Percentiles rank a stretch among this genome's conserved stretches.
Evolutionary conservation across 768 basidiomycete genomes (phyloP).

Genomic region (Trametes cubensis): DNA sequence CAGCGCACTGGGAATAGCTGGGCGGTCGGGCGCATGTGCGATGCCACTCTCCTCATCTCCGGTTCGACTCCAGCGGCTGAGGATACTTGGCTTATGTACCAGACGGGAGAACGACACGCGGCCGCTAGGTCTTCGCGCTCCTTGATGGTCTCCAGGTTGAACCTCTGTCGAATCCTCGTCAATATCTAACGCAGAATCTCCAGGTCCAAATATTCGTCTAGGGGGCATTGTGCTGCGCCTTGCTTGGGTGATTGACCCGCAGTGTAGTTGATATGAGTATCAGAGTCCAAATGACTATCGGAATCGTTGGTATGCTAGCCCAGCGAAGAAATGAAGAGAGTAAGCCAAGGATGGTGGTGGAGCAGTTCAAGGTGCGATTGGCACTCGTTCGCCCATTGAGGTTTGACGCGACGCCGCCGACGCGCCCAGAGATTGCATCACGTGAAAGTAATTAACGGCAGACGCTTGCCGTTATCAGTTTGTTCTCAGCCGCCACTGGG

Average conservation of each 20-base stretch:
- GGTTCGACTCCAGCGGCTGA: conserved; percentile 27
- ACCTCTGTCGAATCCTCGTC: conserved; percentile 2
- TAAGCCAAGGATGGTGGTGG: neutral
- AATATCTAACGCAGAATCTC: conserved; percentile 19
- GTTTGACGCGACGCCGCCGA: neutral
- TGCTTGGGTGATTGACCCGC: neutral
- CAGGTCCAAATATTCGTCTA: conserved; percentile 23
- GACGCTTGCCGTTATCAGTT: no score
- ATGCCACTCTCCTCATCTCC: conserved; percentile 30
- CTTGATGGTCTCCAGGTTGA: neutral
- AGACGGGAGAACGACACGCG: conserved; percentile 32
- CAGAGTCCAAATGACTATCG: no score
- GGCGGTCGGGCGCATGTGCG: conserved; percentile 43
- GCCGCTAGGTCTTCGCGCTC: conserved; percentile 17
- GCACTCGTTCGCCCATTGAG: no score
- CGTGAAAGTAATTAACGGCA: no score
- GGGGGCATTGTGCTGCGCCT: conserved; percentile 15
- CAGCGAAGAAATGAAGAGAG: no score
- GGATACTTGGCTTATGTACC: conserved; percentile 26
- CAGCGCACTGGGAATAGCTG: conserved; percentile 78
- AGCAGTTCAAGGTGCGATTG: neutral
- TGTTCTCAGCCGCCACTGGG: no score
- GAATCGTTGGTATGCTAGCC: no score
- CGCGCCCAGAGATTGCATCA: neutral
- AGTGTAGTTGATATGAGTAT: no score